Percentiles rank a stretch among this genome's conserved stretches.
Conservation (phyloP, 2,329 filamentous ascomycete species). For the Clarireedia homoeocarpa region DNA sequence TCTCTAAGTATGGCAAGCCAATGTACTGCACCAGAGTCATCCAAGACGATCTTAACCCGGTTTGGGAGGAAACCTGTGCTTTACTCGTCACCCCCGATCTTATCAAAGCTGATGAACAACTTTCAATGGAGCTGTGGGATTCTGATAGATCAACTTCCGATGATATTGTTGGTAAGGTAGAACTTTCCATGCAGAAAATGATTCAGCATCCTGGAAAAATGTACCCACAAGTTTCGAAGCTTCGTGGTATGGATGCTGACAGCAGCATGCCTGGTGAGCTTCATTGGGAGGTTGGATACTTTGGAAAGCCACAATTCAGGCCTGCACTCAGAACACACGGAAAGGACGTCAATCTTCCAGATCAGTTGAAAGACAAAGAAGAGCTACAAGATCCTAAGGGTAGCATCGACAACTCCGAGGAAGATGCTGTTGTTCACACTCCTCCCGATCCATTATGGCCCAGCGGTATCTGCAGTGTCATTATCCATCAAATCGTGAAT, state of each 20-base stretch:
- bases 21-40: conserved; percentile 98
- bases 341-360: conserved; percentile 69
- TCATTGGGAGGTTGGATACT: conserved; percentile 94
- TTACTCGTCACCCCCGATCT: conserved; percentile 81
- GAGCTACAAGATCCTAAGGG: conserved; percentile 87
- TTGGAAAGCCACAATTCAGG: conserved; percentile 82
- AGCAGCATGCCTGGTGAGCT: conserved; percentile 88
- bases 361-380: conserved; percentile 62
- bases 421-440: conserved; percentile 81
- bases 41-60: conserved; percentile 84
- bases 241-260: conserved; percentile 74
- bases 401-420: conserved; percentile 59
- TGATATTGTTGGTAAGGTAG: conserved; percentile 90
- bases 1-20: conserved; percentile 94
- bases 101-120: conserved; percentile 87
- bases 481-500: conserved; percentile 93
- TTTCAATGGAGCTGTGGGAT: conserved; percentile 94
- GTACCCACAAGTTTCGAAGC: conserved; percentile 80
- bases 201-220: conserved; percentile 90
- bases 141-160: conserved; percentile 88
- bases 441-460: conserved; percentile 96
- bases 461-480: conserved; percentile 75
- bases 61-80: conserved; percentile 84
- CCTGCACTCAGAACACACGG: conserved; percentile 80
- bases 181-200: conserved; percentile 88